Percentiles rank a stretch among this genome's conserved stretches.
Evolutionary conservation across 2,329 filamentous ascomycete genomes (phyloP).

Genomic region (Triangularia setosa): DNA sequence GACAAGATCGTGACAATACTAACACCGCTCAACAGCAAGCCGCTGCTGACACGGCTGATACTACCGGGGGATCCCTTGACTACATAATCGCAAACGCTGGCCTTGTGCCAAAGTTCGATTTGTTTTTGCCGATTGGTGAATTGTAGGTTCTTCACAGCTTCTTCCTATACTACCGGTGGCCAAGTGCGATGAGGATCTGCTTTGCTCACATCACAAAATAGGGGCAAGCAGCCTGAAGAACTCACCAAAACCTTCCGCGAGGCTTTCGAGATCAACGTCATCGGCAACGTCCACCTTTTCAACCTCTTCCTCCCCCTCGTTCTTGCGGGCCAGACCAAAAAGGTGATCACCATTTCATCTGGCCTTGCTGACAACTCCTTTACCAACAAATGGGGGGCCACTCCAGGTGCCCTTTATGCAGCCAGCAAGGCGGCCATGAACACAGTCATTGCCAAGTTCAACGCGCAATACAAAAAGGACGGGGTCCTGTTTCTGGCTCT

Average conservation of each 20-base stretch:
- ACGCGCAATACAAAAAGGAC: conserved; percentile 44
- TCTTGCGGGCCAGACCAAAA: conserved; percentile 47
- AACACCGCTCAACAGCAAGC: background rate
- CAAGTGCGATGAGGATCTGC: background rate
- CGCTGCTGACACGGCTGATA: conserved; percentile 21
- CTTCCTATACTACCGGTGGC: background rate
- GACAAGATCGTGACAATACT: background rate
- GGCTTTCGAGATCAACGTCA: conserved; percentile 45
- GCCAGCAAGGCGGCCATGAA: conserved; percentile 52
- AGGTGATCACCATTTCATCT: conserved; percentile 48
- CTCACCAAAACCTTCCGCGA: conserved; percentile 34
- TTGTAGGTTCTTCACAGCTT: background rate
- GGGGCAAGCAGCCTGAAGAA: conserved; percentile 30
- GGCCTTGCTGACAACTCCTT: conserved; percentile 47
- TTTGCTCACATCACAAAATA: conserved; percentile 15
- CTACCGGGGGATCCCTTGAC: conserved; percentile 35
- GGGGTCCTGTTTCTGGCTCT: conserved; percentile 51
- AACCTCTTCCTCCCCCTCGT: conserved; percentile 52
- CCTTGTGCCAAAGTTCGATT: conserved; percentile 29
- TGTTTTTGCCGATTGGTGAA: conserved; percentile 23
- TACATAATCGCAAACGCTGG: conserved; percentile 44
- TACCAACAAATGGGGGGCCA: conserved; percentile 35
- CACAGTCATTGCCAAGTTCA: conserved; percentile 50
- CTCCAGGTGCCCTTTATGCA: conserved; percentile 39
- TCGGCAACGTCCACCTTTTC: conserved; percentile 50